Base-by-base conservation (phyloP, 352 stramenopile species). In the Pythium periplocum region DNA sequence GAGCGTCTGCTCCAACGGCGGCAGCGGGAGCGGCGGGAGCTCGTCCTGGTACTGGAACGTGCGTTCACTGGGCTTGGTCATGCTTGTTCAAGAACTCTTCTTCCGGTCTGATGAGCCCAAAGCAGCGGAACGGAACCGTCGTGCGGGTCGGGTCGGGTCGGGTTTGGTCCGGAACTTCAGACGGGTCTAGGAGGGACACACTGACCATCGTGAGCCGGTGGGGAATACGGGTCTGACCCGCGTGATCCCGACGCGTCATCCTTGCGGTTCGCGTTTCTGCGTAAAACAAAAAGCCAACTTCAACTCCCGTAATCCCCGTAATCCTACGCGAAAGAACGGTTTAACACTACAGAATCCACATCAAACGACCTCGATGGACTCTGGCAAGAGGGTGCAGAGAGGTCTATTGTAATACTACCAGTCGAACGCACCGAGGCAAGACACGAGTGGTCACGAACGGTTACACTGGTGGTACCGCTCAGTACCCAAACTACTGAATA, bases 1-100 rank as follows among this genome's bases (percentile, higher is more conserved):
- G 8, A 98, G 67, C 9, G 96, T 98, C 46, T 98, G 78, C 57
- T 97, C 88, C 40, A 99, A 73, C 6, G 86, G 67, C 7, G 96
- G 95, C 41, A 99, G 72, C 32, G 96, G 96, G 45, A 99, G 79
- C 49, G 81, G 57, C 48, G 96, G 95, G 34, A 99, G 69, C 44
- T 90, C 73, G 54, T 95, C 84, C 61, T 95, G 82, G 64, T 78
- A 80, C 68, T 90, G 74, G 57, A 85, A 85, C 48, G 84, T 95
- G 51, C 66, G 73, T 57, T 94, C 83, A 12, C 7, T 42, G 38
- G 38, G 45, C 26, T 30, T 51, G 32, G 2, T 38, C 52, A 59
- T 59, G 52, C 3, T 59, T 8, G 38, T 8, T 42, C 38, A 26
- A 26, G 17, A 26, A 0, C 17, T 26, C 17, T 26, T 26, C 17